Evolutionary conservation across 1,139 yeast genomes (phyloP).

Genomic region (Yarrowia galli): DNA sequence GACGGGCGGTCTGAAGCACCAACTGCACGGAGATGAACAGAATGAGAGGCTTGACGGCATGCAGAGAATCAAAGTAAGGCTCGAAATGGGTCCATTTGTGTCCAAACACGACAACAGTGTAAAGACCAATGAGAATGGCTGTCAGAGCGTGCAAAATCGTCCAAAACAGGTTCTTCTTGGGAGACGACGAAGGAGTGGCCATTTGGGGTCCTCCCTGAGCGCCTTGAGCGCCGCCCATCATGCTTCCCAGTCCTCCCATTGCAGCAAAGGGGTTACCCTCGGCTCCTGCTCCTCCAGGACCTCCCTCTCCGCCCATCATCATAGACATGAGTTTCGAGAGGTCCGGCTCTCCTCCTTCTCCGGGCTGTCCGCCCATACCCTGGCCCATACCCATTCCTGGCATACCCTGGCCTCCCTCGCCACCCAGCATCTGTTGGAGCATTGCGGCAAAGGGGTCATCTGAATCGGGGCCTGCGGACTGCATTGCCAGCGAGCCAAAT

Average conservation of each 20-base stretch:
- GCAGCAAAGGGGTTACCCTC: constrained; percentile 12
- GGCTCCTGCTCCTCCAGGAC: constrained; percentile 9
- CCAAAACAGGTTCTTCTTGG: constrained; percentile 16
- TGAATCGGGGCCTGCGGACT: neutral
- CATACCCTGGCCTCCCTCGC: constrained; percentile 7
- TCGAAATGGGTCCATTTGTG: neutral
- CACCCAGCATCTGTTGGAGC: constrained; percentile 35
- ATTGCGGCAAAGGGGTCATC: constrained; percentile 30
- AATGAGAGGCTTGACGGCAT: constrained; percentile 21
- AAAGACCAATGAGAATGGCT: constrained; percentile 19
- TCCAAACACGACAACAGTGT: constrained; percentile 12
- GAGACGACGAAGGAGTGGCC: neutral
- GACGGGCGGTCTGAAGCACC: constrained; percentile 26
- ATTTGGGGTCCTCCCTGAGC: neutral
- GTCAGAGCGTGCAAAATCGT: constrained; percentile 17
- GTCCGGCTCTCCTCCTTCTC: constrained; percentile 11
- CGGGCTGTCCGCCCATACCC: neutral
- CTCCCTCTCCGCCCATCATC: constrained; percentile 34
- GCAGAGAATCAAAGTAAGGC: constrained; percentile 7
- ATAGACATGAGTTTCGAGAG: constrained; percentile 31
- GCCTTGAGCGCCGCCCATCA: constrained; percentile 6
- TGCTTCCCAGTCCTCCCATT: constrained; percentile 1
- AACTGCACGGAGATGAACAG: constrained; percentile 28
- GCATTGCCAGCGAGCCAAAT: constrained; percentile 26
- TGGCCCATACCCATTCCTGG: neutral